Evolutionary conservation across 2,329 filamentous ascomycete genomes (phyloP), one percentile per base, ranked within the genome.

Genomic region (Colletotrichum spinosum): DNA sequence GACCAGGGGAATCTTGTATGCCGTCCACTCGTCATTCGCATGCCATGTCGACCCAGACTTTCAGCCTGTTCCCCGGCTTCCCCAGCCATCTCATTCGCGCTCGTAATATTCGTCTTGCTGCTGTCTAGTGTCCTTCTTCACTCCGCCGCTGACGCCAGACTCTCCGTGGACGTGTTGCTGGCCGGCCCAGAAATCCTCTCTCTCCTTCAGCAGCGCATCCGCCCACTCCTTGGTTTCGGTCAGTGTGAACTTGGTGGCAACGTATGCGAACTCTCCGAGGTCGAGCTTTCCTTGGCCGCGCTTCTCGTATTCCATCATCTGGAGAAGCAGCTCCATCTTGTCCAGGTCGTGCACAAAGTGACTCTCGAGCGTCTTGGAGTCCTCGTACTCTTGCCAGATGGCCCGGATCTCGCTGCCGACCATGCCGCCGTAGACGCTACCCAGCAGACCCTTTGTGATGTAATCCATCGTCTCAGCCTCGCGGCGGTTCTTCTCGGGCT

Each of bases 241-340:
- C 69, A 97, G 83, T 59, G 85, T 83, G 70, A 98, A 90, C 71
- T 87, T 88, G 51, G 81, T 84, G 8, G 92, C 87, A 2, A 97
- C 96, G 74, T 91, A 90, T 1, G 88, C 86, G 71, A 99, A 98
- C 80, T 99, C 96, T 56, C 91, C 88, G 55, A 99, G 81, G 76
- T 98, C 93, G 44, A 93, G 77, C 68, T 81, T 79, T 35, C 88
- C 87, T 60, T 89, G 79, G 54, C 88, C 83, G 11, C 84, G 80
- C 72, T 91, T 90, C 86, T 99, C 96, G 74, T 99, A 99, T 78
- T 99, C 96, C 37, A 97, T 83, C 92, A 97, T 97, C 82, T 99
- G 96, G 74, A 97, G 81, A 67, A 99, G 80, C 69, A 99, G 82
- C 81, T 99, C 96, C 77, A 99, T 89, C 88, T 98, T 98, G 80